phyloP scores from a whole-genome alignment of 768 basidiomycete species.

The Xerocomellus amylosporus region DNA sequence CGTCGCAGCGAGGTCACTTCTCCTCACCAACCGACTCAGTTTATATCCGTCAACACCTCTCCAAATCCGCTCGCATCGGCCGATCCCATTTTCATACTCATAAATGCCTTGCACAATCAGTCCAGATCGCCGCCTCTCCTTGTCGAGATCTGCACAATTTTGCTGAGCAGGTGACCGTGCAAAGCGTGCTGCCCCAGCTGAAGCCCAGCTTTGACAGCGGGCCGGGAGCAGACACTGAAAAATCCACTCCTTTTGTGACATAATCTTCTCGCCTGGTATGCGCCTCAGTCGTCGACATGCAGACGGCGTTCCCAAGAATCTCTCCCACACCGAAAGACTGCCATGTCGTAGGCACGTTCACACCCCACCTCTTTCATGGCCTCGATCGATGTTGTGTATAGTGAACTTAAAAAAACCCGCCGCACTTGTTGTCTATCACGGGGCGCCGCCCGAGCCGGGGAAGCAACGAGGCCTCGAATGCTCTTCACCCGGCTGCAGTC shows the following conservation, averaged over 20 bases:
- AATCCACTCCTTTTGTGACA: conserved; percentile 19
- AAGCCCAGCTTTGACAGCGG: not conserved
- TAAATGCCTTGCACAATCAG: conserved; percentile 1
- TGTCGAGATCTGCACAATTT: conserved; percentile 7
- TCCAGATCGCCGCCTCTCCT: conserved; percentile 7
- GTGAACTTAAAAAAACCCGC: conserved; percentile 26
- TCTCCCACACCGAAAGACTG: conserved; percentile 27
- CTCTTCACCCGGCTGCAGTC: not conserved
- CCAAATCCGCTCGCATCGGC: conserved; percentile 16
- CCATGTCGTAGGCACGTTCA: conserved; percentile 29
- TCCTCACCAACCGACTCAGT: conserved; percentile 8
- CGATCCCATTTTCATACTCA: conserved; percentile 14
- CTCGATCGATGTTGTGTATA: conserved; percentile 22
- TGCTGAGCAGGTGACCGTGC: conserved; percentile 9
- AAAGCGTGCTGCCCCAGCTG: not conserved
- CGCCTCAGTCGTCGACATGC: conserved; percentile 23
- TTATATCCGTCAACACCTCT: conserved; percentile 23
- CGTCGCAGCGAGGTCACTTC: conserved; percentile 15
- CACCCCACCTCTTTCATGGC: conserved; percentile 27
- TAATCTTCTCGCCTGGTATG: conserved; percentile 19
- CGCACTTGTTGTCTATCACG: conserved; percentile 1
- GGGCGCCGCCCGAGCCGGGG: not conserved
- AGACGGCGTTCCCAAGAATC: conserved; percentile 23
- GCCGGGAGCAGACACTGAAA: not conserved
- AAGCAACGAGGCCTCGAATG: conserved; percentile 1